Conservation (phyloP, 768 basidiomycete genomes). For the Pleurotus salmoneostramineus region DNA sequence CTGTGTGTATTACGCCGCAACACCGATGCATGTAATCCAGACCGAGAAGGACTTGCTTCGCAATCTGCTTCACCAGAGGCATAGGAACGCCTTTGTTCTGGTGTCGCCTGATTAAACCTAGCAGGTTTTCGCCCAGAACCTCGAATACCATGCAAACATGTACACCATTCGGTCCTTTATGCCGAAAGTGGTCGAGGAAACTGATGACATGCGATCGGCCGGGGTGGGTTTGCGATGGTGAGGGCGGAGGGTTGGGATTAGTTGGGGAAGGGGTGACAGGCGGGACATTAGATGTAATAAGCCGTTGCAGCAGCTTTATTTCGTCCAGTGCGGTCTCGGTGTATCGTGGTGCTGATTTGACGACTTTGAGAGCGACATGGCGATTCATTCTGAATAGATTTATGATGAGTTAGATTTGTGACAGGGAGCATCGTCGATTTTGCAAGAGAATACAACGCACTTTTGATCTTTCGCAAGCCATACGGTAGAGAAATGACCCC, state of each 20-base stretch:
- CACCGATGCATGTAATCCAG: slow-evolving; percentile 97
- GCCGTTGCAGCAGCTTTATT: slow-evolving; percentile 94
- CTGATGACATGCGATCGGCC: slow-evolving; percentile 94
- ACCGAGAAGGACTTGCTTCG: slow-evolving; percentile 93
- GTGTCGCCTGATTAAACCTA: slow-evolving; percentile 95
- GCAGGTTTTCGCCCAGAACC: slow-evolving; percentile 94
- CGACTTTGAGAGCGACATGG: slow-evolving; percentile 98
- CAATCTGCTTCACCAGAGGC: slow-evolving; percentile 90
- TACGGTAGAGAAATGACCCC: slow-evolving; percentile 93
- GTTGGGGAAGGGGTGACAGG: slow-evolving; percentile 41
- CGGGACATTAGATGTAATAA: slow-evolving; percentile 79
- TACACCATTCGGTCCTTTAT: slow-evolving; percentile 93
- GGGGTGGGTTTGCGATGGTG: slow-evolving; percentile 70
- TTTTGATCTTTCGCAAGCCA: slow-evolving; percentile 85
- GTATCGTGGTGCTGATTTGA: slow-evolving; percentile 95
- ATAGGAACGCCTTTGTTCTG: slow-evolving; percentile 98
- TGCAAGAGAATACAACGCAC: slow-evolving; percentile 35
- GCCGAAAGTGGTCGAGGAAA: slow-evolving; percentile 95
- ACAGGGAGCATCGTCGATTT: slow-evolving; percentile 1
- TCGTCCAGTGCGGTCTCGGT: slow-evolving; percentile 99
- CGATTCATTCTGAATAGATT: slow-evolving; percentile 69
- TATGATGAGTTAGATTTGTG: slow-evolving; percentile 11
- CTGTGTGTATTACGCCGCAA: slow-evolving; percentile 96
- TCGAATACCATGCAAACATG: slow-evolving; percentile 99
- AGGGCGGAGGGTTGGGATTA: slow-evolving; percentile 47